Evolutionary conservation across 106 monocot genomes (phyloP), one percentile per base, ranked within the genome.

Genomic region (Dendrobium catenatum): DNA sequence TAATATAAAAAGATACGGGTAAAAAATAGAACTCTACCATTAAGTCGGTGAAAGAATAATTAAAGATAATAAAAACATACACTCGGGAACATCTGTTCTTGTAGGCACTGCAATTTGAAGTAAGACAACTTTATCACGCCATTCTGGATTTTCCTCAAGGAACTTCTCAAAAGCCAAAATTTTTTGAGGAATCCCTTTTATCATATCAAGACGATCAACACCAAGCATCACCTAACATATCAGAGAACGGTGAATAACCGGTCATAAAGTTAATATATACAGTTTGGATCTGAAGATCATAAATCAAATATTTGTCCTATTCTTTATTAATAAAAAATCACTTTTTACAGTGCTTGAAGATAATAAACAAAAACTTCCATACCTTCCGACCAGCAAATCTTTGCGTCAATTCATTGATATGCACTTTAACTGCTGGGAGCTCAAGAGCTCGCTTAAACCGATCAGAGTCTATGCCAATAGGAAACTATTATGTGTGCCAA

Each of bases 111-210:
- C 96, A 88, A 96, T 96, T 83, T 96, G 96, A 37, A 96, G 72
- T 81, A 96, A 77, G 66, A 96, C 96, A 11, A 95, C 93, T 89
- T 89, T 95, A 81, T 93, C 95, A 76, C 85, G 83, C 95, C 95
- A 93, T 8, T 46, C 9, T 31, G 91, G 27, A 84, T 93, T 95
- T 86, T 95, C 95, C 82, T 95, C 95, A 8, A 95, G 89, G 66
- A 95, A 95, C 84, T 95, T 95, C 74, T 95, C 95, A 84, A 95
- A 95, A 66, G 95, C 95, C 76, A 95, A 90, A 82, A 95, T 89
- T 84, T 95, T 95, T 81, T 95, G 95, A 8, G 95, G 95, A 80
- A 95, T 95, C 77, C 95, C 95, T 84, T 95, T 95, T 33, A 95
- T 95, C 95, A 95, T 95, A 80, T 95, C 95, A 79, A 95, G 89